These are phyloP conservation scores for Diaporthe sp. DNA, from an alignment of 2,329 filamentous ascomycete species.

Conservation along the genomic window DNA sequence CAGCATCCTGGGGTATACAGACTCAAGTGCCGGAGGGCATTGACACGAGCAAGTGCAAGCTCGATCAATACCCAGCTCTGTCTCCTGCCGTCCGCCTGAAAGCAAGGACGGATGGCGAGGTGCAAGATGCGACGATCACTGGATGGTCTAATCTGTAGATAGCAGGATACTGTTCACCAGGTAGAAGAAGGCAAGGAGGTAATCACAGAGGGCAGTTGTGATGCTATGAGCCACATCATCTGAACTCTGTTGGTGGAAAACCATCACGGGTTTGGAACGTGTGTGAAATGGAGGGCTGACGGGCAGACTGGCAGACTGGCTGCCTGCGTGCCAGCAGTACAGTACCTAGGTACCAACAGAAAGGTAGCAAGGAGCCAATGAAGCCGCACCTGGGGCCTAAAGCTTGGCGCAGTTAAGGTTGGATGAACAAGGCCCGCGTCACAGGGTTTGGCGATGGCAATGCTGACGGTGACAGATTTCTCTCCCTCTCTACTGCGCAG, in stretches of 20 bases:
- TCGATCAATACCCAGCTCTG: not conserved
- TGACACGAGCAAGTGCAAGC: not conserved
- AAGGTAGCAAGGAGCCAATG: not conserved
- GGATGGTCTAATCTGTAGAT: not conserved
- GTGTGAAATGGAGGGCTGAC: slow-evolving; percentile 1
- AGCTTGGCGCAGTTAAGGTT: slow-evolving; percentile 29
- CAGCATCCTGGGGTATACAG: not conserved
- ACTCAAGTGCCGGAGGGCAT: not conserved
- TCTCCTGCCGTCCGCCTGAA: not conserved
- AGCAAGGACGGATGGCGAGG: not conserved
- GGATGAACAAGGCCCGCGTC: slow-evolving; percentile 30
- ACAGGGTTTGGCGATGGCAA: not conserved
- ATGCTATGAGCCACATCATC: not conserved
- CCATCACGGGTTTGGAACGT: slow-evolving; percentile 5
- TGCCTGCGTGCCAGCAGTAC: not conserved
- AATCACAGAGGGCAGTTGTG: not conserved
- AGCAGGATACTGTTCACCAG: no score
- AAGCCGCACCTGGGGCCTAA: not conserved
- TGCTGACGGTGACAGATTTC: not conserved
- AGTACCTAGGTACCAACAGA: no score
- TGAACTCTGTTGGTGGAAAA: not conserved
- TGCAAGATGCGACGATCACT: not conserved
- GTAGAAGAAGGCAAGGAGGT: not conserved
- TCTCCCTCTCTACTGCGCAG: not conserved
- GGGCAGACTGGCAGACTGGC: no score